A percentile compares a stretch with the other conserved stretches of the same genome.
These are phyloP conservation scores for Xylaria hypoxylon DNA, from an alignment of 2,329 filamentous ascomycete genomes.

Conservation along the genomic window DNA sequence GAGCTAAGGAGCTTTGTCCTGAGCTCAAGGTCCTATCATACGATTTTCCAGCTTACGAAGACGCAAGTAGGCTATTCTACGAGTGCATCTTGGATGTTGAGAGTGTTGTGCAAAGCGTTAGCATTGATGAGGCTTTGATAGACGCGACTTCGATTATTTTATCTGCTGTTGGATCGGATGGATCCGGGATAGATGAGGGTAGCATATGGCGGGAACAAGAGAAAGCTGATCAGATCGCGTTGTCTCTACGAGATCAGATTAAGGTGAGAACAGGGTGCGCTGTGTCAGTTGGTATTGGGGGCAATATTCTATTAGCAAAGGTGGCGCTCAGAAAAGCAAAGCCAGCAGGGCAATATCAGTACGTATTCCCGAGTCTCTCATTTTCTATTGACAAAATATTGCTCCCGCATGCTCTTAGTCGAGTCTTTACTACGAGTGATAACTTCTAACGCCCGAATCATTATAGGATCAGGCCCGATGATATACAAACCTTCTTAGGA, in stretches of 20 bases:
- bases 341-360: conserved; percentile 88
- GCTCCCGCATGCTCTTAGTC: not conserved
- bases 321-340: conserved; percentile 92
- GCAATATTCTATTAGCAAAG: conserved; percentile 91
- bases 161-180: conserved; percentile 73
- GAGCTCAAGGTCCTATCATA: conserved; percentile 92
- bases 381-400: not conserved
- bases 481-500: conserved; percentile 80
- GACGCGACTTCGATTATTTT: conserved; percentile 82
- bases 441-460: not conserved
- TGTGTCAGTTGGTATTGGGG: conserved; percentile 92
- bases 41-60: conserved; percentile 94
- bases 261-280: conserved; percentile 82
- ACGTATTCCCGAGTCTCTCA: not conserved
- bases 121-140: conserved; percentile 92
- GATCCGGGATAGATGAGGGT: conserved; percentile 72
- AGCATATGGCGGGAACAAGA: conserved; percentile 82
- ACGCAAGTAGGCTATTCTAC: conserved; percentile 89
- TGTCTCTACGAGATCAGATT: conserved; percentile 73
- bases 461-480: conserved; percentile 75
- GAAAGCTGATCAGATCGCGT: conserved; percentile 78
- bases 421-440: not conserved
- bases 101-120: conserved; percentile 92
- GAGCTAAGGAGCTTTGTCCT: conserved; percentile 83
- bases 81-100: conserved; percentile 82